Evolutionary conservation across 176 grass and related monocot species (phyloP), one percentile per base, ranked within the genome.

Genomic region (Leersia perrieri): DNA sequence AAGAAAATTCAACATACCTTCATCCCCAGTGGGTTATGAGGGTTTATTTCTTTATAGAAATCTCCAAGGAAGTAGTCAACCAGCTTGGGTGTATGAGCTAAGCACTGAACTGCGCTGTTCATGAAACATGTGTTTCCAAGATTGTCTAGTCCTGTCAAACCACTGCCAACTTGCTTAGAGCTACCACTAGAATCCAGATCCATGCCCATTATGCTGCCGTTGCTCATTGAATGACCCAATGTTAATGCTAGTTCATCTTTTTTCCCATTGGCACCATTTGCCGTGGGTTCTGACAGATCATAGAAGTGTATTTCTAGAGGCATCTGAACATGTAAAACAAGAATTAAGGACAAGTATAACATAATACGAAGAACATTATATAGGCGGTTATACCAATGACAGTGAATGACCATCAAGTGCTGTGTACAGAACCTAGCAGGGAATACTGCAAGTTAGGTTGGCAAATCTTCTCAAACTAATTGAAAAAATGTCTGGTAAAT

Each of bases 101-200:
- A 88, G 69, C 96, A 98, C 79, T 98, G 96, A 18, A 98, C 68
- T 65, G 92, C 92, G 82, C 96, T 98, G 78, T 98, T 98, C 96
- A 98, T 95, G 79, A 92, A 98, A 78, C 95, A 98, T 75, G 95
- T 98, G 83, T 98, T 98, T 74, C 95, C 95, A 67, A 95, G 90
- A 84, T 95, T 98, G 66, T 98, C 92, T 74, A 98, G 67, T 73
- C 92, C 95, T 72, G 66, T 87, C 81, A 98, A 87, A 60, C 95
- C 95, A 61, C 74, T 89, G 33, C 90, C 92, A 85, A 87, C 86
- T 88, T 85, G 73, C 75, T 87, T 91, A 39, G 35, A 71, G 38
- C 63, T 90, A 74, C 84, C 86, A 80, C 55, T 69, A 44, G 84
- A 93, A 75, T 90, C 84, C 11, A 74, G 60, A 77, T 86, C 78